Conservation (phyloP, 176 grass and related monocot genomes). For the Saccharum spontaneum region DNA sequence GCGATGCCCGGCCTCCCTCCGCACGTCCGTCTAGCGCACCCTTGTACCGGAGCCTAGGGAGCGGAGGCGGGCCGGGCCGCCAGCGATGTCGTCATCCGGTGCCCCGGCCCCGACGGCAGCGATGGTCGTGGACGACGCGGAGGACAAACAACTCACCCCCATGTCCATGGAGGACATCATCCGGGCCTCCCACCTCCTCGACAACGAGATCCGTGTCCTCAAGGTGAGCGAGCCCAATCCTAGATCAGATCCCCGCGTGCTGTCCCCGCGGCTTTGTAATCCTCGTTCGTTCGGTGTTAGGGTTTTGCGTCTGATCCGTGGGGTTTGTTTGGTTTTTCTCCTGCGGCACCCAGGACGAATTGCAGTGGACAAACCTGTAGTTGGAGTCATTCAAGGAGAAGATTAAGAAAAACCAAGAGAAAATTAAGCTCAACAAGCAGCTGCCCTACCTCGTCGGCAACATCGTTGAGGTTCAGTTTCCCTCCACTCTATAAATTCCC, state of each 20-base stretch:
- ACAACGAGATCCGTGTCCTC: conserved; percentile 84
- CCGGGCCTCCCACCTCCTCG: conserved; percentile 58
- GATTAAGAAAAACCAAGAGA: conserved; percentile 90
- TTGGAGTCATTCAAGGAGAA: conserved; percentile 73
- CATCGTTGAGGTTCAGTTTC: conserved; percentile 73
- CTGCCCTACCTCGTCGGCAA: conserved; percentile 80
- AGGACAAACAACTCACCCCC: too few relatives aligned
- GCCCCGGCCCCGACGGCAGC: too few relatives aligned
- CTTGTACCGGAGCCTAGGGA: too few relatives aligned
- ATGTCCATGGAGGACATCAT: background rate
- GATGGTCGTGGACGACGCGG: too few relatives aligned
- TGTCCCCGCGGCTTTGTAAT: background rate
- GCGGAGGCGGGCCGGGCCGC: too few relatives aligned
- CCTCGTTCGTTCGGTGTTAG: background rate
- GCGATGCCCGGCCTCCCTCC: too few relatives aligned
- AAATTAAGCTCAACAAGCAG: conserved; percentile 88
- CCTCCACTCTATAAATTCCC: background rate
- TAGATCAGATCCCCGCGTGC: background rate
- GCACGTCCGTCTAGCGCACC: too few relatives aligned
- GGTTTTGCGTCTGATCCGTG: background rate
- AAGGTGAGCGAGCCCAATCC: conserved; percentile 42
- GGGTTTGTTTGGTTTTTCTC: background rate
- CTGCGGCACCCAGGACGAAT: conserved; percentile 45
- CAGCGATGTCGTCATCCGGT: too few relatives aligned
- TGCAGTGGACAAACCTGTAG: conserved; percentile 72